Conservation (phyloP, 2,329 filamentous ascomycete species). For the Apiospora pterosperma region DNA sequence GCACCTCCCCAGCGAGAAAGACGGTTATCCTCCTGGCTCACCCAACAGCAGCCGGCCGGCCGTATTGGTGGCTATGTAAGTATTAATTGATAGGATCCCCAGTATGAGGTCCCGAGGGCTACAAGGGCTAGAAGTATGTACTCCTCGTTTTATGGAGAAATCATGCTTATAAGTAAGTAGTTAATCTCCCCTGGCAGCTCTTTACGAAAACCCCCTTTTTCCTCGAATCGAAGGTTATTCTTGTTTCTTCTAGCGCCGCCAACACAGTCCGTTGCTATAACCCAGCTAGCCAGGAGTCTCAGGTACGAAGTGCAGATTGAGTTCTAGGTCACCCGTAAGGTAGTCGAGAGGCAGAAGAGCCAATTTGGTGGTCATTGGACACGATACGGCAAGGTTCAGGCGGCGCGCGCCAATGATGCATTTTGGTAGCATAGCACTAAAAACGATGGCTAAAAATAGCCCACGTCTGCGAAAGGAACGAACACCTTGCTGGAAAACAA, state of each 20-base stretch:
- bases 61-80: not conserved
- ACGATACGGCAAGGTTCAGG: not conserved
- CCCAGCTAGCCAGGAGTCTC: no score
- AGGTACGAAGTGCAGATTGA: not conserved
- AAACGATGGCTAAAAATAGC: not conserved
- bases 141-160: not conserved
- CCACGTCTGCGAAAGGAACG: not conserved
- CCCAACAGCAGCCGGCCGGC: not conserved
- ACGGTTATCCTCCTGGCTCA: no score
- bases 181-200: not conserved
- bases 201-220: not conserved
- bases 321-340: not conserved
- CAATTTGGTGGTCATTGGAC: not conserved
- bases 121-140: not conserved
- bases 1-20: not conserved
- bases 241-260: not conserved
- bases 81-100: not conserved
- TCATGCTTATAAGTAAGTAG: not conserved
- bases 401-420: not conserved
- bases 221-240: not conserved
- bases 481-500: no score
- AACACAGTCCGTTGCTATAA: no score
- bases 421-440: not conserved
- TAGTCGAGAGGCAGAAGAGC: not conserved
- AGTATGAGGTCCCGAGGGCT: not conserved